These are phyloP conservation scores for Raffaelea ambrosiae DNA, from an alignment of 2,329 filamentous ascomycete species.

Conservation along the genomic window DNA sequence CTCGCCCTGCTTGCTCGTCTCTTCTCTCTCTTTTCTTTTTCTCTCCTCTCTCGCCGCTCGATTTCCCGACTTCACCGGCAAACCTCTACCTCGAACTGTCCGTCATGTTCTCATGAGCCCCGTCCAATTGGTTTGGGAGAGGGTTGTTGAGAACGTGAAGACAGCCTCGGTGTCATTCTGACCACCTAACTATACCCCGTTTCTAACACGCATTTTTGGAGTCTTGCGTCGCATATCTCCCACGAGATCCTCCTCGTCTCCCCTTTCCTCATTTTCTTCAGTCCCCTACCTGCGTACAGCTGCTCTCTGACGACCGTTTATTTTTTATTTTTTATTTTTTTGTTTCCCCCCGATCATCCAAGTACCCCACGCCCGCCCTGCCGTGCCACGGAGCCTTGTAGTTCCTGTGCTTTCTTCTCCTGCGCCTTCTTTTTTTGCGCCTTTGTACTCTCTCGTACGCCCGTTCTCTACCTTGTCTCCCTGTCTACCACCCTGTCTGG, in stretches of 20 bases:
- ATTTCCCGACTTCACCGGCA: constrained; percentile 10
- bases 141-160: constrained; percentile 12
- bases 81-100: constrained; percentile 9
- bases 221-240: no score
- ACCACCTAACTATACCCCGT: not conserved
- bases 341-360: no score
- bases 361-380: no score
- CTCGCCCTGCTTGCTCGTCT: not conserved
- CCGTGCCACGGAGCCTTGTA: not conserved
- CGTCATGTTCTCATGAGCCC: constrained; percentile 24
- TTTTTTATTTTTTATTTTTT: not conserved
- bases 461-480: not conserved
- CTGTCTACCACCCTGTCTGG: no score
- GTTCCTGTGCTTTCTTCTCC: not conserved
- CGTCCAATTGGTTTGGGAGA: constrained; percentile 21
- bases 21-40: not conserved
- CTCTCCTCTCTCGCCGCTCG: constrained; percentile 1
- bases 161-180: no score
- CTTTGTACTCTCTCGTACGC: not conserved
- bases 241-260: no score
- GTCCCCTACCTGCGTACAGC: no score
- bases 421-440: not conserved
- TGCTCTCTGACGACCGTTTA: no score
- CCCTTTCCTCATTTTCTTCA: no score
- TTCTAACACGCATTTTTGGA: not conserved